phyloP scores from a whole-genome alignment of 2,329 filamentous ascomycete genomes.

The Stemphylium vesicarium region DNA sequence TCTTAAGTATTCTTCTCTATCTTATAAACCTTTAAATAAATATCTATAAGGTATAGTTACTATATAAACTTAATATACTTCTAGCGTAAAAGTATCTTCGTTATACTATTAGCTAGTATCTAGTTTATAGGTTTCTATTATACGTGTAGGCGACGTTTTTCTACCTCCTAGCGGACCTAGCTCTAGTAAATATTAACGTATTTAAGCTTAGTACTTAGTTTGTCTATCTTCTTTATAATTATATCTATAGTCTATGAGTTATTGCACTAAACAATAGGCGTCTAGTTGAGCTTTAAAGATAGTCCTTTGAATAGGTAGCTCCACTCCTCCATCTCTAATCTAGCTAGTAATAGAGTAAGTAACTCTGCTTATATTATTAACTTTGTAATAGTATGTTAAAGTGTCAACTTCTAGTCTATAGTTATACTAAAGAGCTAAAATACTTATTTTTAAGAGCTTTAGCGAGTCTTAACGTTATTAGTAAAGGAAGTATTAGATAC shows the following conservation, averaged over 20 bases:
- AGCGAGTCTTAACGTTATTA: slow-evolving; percentile 14
- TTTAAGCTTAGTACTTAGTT: slow-evolving; percentile 14
- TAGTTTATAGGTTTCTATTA: slow-evolving; percentile 1
- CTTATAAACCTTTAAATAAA: background rate
- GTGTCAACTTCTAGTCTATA: no score
- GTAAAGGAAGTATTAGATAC: slow-evolving; percentile 26
- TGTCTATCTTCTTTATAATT: background rate
- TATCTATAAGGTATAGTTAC: slow-evolving; percentile 5
- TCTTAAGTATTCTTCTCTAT: no score
- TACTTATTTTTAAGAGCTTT: slow-evolving; percentile 28
- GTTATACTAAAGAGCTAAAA: slow-evolving; percentile 27
- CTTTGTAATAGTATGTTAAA: no score
- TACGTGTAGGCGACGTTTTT: background rate
- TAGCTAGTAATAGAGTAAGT: slow-evolving; percentile 11
- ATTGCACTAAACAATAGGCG: slow-evolving; percentile 12
- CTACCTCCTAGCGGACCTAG: slow-evolving; percentile 17
- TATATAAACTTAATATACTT: slow-evolving; percentile 5
- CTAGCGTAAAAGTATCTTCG: slow-evolving; percentile 3
- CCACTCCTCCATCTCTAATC: slow-evolving; percentile 14
- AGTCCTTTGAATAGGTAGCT: slow-evolving; percentile 18
- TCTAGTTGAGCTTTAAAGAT: slow-evolving; percentile 6
- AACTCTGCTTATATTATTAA: slow-evolving; percentile 28
- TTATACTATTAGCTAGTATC: slow-evolving; percentile 14
- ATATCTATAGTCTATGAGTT: slow-evolving; percentile 14
- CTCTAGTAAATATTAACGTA: slow-evolving; percentile 19